Evolutionary conservation across 768 basidiomycete species (phyloP), one percentile per base, ranked within the genome.

Genomic region (Pulveroboletus sp.): DNA sequence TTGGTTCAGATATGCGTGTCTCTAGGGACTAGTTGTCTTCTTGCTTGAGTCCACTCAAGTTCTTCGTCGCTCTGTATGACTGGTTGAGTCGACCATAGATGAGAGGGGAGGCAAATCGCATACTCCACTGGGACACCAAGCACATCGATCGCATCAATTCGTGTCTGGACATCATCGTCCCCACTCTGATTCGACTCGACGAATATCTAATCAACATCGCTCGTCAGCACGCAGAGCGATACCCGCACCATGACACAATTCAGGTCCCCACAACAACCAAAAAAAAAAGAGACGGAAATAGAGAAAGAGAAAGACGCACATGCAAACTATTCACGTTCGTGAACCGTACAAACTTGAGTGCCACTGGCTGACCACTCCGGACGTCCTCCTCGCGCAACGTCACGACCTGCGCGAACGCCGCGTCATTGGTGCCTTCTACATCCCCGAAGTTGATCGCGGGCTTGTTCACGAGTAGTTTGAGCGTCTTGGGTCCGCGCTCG

Each of bases 71-170:
- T 18, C 74, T 73, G 44, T 24, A 48, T 27, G 41, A 21, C 9
- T 2, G 33, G 39, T 39, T 57, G 49, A 55, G 57, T 49, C 5
- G 21, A 15, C 8, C 17, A 11, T 10, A 21, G 32, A 58, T 0
- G 49, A 21, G 49, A 21, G 36, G 24, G 7, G 21, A 38, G 35
- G 30, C 8, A 30, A 37, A 21, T 0, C 15, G 73, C 81, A 47
- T 57, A 86, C 84, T 78, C 78, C 15, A 77, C 71, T 6, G 80
- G 71, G 14, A 75, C 58, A 10, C 88, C 87, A 18, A 83, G 70
- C 11, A 88, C 62, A 59, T 89, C 86, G 40, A 89, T 68, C 26
- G 68, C 75, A 59, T 89, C 82, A 52, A 89, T 81, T 17, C 82
- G 72, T 5, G 86, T 86, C 59, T 43, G 51, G 8, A 47, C 39